These are phyloP conservation scores for Cercospora zeae-maydis DNA, from an alignment of 2,329 filamentous ascomycete genomes.

Conservation along the genomic window DNA sequence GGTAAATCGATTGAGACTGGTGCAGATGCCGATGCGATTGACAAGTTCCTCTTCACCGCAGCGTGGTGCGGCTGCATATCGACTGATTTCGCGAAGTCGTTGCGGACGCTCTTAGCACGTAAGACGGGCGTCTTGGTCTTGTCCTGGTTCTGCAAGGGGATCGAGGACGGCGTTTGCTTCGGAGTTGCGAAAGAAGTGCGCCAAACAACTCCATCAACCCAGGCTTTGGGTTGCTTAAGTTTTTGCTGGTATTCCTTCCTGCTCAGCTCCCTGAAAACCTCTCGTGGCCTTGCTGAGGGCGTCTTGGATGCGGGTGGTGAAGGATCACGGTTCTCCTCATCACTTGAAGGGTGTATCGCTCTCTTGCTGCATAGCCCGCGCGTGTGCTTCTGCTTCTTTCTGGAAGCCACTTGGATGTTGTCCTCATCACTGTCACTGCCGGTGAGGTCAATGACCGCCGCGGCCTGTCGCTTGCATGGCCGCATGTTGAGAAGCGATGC, in stretches of 20 bases:
- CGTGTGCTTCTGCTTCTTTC: background rate
- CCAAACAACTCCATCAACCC: background rate
- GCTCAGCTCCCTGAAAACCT: background rate
- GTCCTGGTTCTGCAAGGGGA: too few species aligned
- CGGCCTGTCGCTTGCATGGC: background rate
- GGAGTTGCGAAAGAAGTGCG: background rate
- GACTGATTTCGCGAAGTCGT: background rate
- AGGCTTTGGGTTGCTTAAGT: background rate
- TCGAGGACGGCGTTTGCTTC: background rate
- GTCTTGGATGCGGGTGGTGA: background rate
- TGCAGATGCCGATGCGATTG: background rate
- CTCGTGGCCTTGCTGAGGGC: background rate
- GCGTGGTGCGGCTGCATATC: too few species aligned
- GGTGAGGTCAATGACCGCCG: background rate
- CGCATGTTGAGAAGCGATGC: background rate
- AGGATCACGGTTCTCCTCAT: background rate
- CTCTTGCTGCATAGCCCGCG: background rate
- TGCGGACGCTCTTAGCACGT: background rate
- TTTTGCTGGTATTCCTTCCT: background rate
- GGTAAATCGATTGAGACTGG: background rate
- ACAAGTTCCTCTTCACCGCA: background rate
- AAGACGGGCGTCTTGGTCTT: background rate
- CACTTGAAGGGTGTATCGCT: background rate
- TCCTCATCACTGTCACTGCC: constrained; percentile 5
- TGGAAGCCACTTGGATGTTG: background rate